phyloP scores from a whole-genome alignment of 352 stramenopile genomes.

The Phytopythium delawarense region DNA sequence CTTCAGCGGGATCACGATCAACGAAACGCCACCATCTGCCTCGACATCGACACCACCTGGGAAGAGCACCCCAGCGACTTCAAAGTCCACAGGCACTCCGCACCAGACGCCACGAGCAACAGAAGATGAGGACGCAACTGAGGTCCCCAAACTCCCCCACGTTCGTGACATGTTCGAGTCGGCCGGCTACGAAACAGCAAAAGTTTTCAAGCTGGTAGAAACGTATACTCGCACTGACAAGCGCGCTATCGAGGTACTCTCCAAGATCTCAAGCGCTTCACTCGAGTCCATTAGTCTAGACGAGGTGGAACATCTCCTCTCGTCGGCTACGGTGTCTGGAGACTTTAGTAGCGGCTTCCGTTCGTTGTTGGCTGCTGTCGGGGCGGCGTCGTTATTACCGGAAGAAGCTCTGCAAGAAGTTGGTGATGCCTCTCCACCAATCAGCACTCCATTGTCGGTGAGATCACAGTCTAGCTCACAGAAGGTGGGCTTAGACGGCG shows the following conservation, averaged over 20 bases:
- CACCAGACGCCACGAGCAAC: constrained; percentile 1
- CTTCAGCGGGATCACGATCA: not conserved
- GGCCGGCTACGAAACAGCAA: constrained; percentile 24
- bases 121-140: constrained; percentile 8
- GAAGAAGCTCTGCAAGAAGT: constrained; percentile 7
- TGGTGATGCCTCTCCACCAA: not conserved
- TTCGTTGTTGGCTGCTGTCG: constrained; percentile 17
- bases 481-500: not conserved
- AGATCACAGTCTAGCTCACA: not conserved
- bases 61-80: not conserved
- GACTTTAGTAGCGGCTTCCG: constrained; percentile 37
- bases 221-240: constrained; percentile 16
- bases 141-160: constrained; percentile 13
- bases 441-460: not conserved
- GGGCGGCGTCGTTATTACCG: constrained; percentile 28
- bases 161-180: constrained; percentile 37
- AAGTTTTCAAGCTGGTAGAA: constrained; percentile 25
- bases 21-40: constrained; percentile 17
- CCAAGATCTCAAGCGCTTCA: constrained; percentile 26
- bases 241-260: constrained; percentile 24
- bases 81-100: not conserved
- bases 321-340: constrained; percentile 40
- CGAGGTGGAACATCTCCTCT: constrained; percentile 25
- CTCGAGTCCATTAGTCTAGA: constrained; percentile 11
- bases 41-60: constrained; percentile 9